These are phyloP conservation scores for Aspergillus sclerotiicarbonarius DNA, from an alignment of 495 filamentous ascomycete genomes.

Conservation along the genomic window DNA sequence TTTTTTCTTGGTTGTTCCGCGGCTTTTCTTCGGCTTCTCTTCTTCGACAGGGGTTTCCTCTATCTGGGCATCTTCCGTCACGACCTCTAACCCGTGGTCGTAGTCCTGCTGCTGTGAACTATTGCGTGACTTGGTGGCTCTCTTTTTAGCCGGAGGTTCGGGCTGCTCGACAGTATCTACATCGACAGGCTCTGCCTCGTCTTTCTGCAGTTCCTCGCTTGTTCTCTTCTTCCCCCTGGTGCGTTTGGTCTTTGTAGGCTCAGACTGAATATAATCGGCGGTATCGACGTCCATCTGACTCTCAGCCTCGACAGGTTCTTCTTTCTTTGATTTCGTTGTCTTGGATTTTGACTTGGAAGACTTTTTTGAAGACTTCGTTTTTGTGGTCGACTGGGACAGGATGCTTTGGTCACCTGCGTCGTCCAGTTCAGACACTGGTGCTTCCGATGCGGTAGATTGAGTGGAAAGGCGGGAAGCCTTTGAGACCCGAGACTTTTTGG, in stretches of 20 bases:
- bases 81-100: slow-evolving; percentile 17
- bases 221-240: slow-evolving; percentile 62
- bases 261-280: slow-evolving; percentile 26
- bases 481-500: slow-evolving; percentile 60
- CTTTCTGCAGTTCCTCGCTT: slow-evolving; percentile 59
- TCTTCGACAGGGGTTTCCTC: slow-evolving; percentile 29
- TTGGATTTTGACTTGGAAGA: slow-evolving; percentile 39
- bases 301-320: slow-evolving; percentile 53
- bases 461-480: slow-evolving; percentile 70
- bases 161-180: slow-evolving; percentile 19
- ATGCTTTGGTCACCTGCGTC: slow-evolving; percentile 65
- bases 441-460: slow-evolving; percentile 62
- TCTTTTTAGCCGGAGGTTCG: slow-evolving; percentile 61
- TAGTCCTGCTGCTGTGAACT: slow-evolving; percentile 33
- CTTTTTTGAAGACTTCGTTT: slow-evolving; percentile 53
- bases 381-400: slow-evolving; percentile 52
- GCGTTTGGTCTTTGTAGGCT: slow-evolving; percentile 42
- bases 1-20: slow-evolving; percentile 43
- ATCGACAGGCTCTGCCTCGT: slow-evolving; percentile 30
- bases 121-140: slow-evolving; percentile 54
- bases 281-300: slow-evolving; percentile 33
- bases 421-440: slow-evolving; percentile 53
- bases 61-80: slow-evolving; percentile 25
- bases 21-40: slow-evolving; percentile 33
- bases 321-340: slow-evolving; percentile 52